phyloP scores from a whole-genome alignment of 2,329 filamentous ascomycete genomes.

The Knoxdaviesia capensis region DNA sequence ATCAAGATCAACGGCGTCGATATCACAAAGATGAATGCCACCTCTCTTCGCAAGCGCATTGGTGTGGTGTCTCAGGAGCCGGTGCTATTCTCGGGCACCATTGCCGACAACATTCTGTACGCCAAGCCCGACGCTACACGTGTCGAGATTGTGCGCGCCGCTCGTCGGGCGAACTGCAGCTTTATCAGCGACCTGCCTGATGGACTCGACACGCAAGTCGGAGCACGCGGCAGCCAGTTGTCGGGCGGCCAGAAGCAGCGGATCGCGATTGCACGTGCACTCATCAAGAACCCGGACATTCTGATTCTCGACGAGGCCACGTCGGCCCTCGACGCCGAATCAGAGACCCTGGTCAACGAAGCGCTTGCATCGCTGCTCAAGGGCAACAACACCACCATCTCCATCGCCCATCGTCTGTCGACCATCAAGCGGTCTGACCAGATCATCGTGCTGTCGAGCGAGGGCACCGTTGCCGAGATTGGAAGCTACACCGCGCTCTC shows the following conservation, averaged over 20 bases:
- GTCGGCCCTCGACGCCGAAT: slow-evolving; percentile 87
- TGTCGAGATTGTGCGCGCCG: slow-evolving; percentile 67
- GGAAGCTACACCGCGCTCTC: slow-evolving; percentile 67
- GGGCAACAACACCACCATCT: slow-evolving; percentile 89
- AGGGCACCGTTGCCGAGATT: slow-evolving; percentile 79
- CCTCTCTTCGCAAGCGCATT: slow-evolving; percentile 78
- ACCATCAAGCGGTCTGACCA: slow-evolving; percentile 92
- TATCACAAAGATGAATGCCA: slow-evolving; percentile 72
- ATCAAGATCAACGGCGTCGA: slow-evolving; percentile 76
- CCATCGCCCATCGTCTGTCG: slow-evolving; percentile 84
- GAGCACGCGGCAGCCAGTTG: slow-evolving; percentile 77
- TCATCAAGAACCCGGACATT: slow-evolving; percentile 93
- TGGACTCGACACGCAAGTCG: slow-evolving; percentile 83
- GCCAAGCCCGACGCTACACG: slow-evolving; percentile 62
- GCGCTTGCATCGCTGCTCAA: slow-evolving; percentile 63
- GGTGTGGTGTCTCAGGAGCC: slow-evolving; percentile 93
- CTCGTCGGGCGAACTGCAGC: slow-evolving; percentile 80
- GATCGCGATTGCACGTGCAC: slow-evolving; percentile 85
- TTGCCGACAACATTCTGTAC: slow-evolving; percentile 82
- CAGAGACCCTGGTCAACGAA: slow-evolving; percentile 87
- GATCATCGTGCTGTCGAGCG: slow-evolving; percentile 74
- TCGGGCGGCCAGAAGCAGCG: slow-evolving; percentile 95
- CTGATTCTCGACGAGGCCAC: slow-evolving; percentile 93
- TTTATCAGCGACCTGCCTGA: slow-evolving; percentile 96
- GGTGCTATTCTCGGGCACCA: slow-evolving; percentile 70